Evolutionary conservation across 805 yeast species (phyloP), one percentile per base, ranked within the genome.

Genomic region (Wickerhamiella brachini): DNA sequence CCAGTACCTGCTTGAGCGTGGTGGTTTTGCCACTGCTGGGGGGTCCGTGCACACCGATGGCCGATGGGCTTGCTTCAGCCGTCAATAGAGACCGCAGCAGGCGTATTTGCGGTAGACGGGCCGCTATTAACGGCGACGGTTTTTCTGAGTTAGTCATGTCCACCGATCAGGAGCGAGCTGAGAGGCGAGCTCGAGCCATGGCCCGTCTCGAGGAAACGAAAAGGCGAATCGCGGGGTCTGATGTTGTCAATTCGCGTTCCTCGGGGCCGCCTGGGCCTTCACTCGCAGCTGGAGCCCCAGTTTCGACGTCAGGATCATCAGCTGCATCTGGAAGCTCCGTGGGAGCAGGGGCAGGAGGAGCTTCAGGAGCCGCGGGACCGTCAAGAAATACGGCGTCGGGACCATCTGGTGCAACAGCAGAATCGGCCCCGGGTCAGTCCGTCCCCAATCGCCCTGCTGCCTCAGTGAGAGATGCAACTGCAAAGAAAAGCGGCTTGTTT

Each of bases 21-120:
- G 60, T 58, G 1, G 77, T 60, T 57, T 77, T 77, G 1, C 81
- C 81, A 1, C 73, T 65, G 0, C 78, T 65, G 23, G 71, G 66
- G 53, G 72, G 68, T 0, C 81, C 81, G 57, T 74, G 76, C 3
- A 76, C 71, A 3, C 72, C 63, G 1, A 76, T 22, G 3, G 55
- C 53, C 7, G 54, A 13, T 3, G 55, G 56, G 18, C 42, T 8
- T 12, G 49, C 48, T 2, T 37, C 41, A 17, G 44, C 45, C 2
- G 56, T 55, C 22, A 63, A 49, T 9, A 55, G 47, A 12, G 54
- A 47, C 41, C 52, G 48, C 43, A 62, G 53, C 2, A 54, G 52
- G 23, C 48, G 48, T 8, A 49, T 47, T 38, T 62, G 65, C 9
- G 50, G 49, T 22, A 45, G 50, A 9, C 65, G 26, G 38, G 41